Percentiles rank a stretch among this genome's conserved stretches.
These are phyloP conservation scores for Scutellaria minor DNA, from an alignment of 257 asterid species.

Conservation along the genomic window DNA sequence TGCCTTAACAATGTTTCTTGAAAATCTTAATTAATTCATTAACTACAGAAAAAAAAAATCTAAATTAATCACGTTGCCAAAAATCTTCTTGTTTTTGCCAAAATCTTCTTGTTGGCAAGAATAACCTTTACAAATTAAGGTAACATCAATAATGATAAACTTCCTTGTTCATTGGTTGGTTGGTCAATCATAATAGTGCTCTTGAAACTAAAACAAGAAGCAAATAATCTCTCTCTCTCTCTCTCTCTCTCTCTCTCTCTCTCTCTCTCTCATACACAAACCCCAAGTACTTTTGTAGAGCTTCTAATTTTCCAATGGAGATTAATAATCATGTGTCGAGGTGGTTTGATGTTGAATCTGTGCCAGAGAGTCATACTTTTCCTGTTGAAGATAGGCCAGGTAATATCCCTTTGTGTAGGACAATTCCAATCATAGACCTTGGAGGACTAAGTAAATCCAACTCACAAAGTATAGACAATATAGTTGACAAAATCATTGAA, in stretches of 20 bases:
- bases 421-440: slow-evolving; percentile 56
- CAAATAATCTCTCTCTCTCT: neutral
- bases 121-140: slow-evolving; percentile 2
- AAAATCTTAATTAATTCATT: slow-evolving; percentile 27
- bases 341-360: slow-evolving; percentile 61
- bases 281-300: too few species aligned
- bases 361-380: slow-evolving; percentile 52
- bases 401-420: slow-evolving; percentile 41
- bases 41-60: too few species aligned
- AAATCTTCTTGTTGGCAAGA: slow-evolving; percentile 9
- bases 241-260: neutral
- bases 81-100: slow-evolving; percentile 23
- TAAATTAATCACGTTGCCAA: too few species aligned
- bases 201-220: slow-evolving; percentile 20
- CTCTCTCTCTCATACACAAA: too few species aligned
- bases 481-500: slow-evolving; percentile 40
- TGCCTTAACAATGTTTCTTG: slow-evolving; percentile 11
- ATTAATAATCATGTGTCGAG: slow-evolving; percentile 20
- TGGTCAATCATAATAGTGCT: slow-evolving; percentile 37
- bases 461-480: neutral
- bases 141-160: slow-evolving; percentile 24
- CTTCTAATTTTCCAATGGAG: slow-evolving; percentile 4
- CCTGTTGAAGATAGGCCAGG: slow-evolving; percentile 57
- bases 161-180: slow-evolving; percentile 29
- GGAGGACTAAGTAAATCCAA: slow-evolving; percentile 13